These are phyloP conservation scores for Tricholoma flavovirens DNA, from an alignment of 768 basidiomycete genomes.

Conservation along the genomic window DNA sequence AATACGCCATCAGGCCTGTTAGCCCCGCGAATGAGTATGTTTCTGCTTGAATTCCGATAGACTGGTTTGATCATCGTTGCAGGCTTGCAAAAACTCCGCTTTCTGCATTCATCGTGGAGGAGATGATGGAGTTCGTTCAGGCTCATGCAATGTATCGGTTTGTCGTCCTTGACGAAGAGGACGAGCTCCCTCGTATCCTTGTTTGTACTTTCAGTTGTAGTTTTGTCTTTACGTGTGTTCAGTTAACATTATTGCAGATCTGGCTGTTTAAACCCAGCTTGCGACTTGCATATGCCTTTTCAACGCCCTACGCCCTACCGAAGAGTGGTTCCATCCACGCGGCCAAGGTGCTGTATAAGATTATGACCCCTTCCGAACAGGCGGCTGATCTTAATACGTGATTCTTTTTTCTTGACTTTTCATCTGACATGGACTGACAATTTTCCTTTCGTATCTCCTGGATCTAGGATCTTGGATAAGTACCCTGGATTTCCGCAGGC, in stretches of 20 bases:
- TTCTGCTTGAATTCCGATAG: background rate
- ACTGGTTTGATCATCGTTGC: conserved; percentile 4
- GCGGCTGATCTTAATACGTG: conserved; percentile 51
- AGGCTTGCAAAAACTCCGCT: conserved; percentile 53
- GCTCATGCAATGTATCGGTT: conserved; percentile 95
- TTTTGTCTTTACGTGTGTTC: background rate
- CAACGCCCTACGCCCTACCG: conserved; percentile 49
- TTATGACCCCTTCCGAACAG: conserved; percentile 56
- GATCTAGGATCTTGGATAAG: conserved; percentile 49
- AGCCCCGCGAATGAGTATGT: conserved; percentile 59
- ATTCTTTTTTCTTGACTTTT: conserved; percentile 11
- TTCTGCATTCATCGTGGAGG: conserved; percentile 85
- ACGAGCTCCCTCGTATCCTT: conserved; percentile 70
- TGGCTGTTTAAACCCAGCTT: conserved; percentile 95
- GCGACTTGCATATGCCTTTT: conserved; percentile 65
- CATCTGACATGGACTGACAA: conserved; percentile 4
- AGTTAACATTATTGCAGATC: conserved; percentile 41
- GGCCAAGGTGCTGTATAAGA: conserved; percentile 84
- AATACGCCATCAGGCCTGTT: conserved; percentile 77
- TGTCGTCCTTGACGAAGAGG: conserved; percentile 81
- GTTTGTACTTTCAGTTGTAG: conserved; percentile 38
- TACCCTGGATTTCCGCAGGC: conserved; percentile 84
- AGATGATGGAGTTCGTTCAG: conserved; percentile 86
- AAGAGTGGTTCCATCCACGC: conserved; percentile 57
- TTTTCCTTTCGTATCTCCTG: background rate